Percentiles rank a stretch among this genome's conserved stretches.
Evolutionary conservation across 2,329 filamentous ascomycete species (phyloP).

Genomic region (Ascochyta clinopodiicola): DNA sequence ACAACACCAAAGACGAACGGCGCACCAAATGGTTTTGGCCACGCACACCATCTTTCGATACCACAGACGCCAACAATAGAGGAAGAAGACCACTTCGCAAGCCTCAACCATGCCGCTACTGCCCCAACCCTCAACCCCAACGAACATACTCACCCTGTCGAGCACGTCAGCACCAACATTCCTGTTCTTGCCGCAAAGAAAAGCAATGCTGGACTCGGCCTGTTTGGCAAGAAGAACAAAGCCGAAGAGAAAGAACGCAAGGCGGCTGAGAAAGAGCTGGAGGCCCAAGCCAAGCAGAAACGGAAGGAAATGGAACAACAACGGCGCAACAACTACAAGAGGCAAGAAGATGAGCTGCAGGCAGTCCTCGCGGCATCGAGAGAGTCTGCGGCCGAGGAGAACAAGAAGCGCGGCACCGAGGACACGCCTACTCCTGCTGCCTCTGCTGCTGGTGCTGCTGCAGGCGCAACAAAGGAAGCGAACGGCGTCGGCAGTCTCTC

Average conservation of each 20-base stretch:
- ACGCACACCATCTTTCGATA: conserved; percentile 41
- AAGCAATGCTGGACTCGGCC: conserved; percentile 39
- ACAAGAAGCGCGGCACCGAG: conserved; percentile 28
- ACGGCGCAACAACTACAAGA: conserved; percentile 63
- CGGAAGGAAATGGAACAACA: conserved; percentile 57
- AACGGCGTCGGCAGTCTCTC: conserved; percentile 49
- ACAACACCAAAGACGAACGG: conserved; percentile 59
- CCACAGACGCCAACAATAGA: conserved; percentile 51
- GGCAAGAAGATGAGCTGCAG: conserved; percentile 68
- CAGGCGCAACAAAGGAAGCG: conserved; percentile 25
- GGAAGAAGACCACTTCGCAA: conserved; percentile 59
- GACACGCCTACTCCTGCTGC: background rate
- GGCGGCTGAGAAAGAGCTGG: conserved; percentile 63
- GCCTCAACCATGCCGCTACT: conserved; percentile 71
- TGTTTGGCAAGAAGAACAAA: conserved; percentile 68
- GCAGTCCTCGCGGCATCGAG: conserved; percentile 72
- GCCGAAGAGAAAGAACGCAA: conserved; percentile 65
- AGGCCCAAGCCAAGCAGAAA: conserved; percentile 54
- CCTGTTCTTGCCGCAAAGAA: conserved; percentile 45
- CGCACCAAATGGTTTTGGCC: conserved; percentile 41
- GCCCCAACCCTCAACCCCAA: conserved; percentile 56
- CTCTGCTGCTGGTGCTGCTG: background rate
- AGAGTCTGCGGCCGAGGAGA: conserved; percentile 61
- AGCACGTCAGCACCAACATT: conserved; percentile 42
- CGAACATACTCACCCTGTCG: conserved; percentile 37